Base-by-base conservation (phyloP, 2,329 filamentous ascomycete species). In the Helminthosporium solani region DNA sequence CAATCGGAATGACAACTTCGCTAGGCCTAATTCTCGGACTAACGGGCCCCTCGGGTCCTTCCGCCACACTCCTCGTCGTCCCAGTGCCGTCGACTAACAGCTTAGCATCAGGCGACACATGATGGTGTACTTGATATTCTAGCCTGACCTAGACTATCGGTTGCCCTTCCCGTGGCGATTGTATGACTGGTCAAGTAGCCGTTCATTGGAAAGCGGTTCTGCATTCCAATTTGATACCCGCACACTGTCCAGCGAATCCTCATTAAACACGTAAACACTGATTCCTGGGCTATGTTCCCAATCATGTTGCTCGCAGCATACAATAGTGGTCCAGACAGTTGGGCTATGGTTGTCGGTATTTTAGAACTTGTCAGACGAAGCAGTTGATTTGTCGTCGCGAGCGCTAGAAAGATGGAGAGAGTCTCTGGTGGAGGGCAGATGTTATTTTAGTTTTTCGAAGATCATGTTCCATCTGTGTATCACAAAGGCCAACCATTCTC, bases 251-350 rank as follows among this genome's bases (percentile, higher is more conserved):
- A 35, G 31, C n/a, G 53, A 45, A 35, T 56, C 53, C 42, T 45
- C 41, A 23, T 54, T 51, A 42, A 41, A 58, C 8, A 52, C 41
- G 9, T 51, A 44, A 21, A 56, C 40, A 25, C 54, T 53, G 7
- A 49, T 54, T 54, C 51, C 46, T 58, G 55, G 28, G 55, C 55
- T 5, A 58, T 44, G 21, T 55, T 34, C 25, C 56, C 53, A 7
- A 47, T 19, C 6, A 33, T 31, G 33, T 53, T 53, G 15, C 35
- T 53, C 19, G 45, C 41, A 3, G 55, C 38, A 20, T 57, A 58
- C n/a, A n/a, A n/a, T n/a, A 7, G 33, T 37, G 31, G 56, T 53
- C 4, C 53, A 53, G 1, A 58, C 55, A 18, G 47, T 21, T 8
- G 41, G 1, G 35, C 56, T 53, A 12, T 49, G 37, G 35, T 48